Percentiles rank a stretch among this genome's conserved stretches.
These are phyloP conservation scores for Paramecium sonneborni DNA, from an alignment of 73 alveolate genomes.

Conservation along the genomic window DNA sequence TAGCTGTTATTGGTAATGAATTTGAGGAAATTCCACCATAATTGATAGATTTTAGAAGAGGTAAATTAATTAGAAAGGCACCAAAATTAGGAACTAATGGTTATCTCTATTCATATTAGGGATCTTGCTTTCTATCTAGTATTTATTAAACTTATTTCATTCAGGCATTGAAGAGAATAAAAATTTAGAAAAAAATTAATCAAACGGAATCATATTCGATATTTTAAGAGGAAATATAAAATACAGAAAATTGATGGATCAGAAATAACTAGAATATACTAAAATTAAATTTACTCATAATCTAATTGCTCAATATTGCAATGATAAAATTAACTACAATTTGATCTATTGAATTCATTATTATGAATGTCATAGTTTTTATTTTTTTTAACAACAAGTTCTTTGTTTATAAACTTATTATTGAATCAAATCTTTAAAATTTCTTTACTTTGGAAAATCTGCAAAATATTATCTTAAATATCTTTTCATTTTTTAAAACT, in stretches of 20 bases:
- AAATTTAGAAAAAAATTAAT: neutral
- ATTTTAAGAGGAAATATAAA: neutral
- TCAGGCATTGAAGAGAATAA: neutral
- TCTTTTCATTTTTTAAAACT: too few relatives aligned
- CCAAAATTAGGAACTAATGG: neutral
- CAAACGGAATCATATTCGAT: neutral
- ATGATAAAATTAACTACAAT: neutral
- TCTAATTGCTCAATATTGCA: neutral
- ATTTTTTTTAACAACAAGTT: neutral
- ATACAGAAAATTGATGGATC: neutral
- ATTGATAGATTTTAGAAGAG: neutral
- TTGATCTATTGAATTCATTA: neutral
- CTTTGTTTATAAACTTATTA: neutral
- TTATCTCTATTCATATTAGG: neutral
- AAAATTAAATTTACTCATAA: neutral
- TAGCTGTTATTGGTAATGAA: neutral
- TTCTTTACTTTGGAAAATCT: too few relatives aligned
- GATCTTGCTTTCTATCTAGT: neutral
- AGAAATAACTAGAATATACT: neutral
- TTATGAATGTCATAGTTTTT: neutral
- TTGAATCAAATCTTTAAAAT: too few relatives aligned
- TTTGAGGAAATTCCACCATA: neutral
- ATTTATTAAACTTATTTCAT: neutral
- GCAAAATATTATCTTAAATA: too few relatives aligned
- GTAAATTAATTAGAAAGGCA: neutral